These are phyloP conservation scores for Cladobotryum mycophilum DNA, from an alignment of 2,329 filamentous ascomycete genomes.

Conservation along the genomic window DNA sequence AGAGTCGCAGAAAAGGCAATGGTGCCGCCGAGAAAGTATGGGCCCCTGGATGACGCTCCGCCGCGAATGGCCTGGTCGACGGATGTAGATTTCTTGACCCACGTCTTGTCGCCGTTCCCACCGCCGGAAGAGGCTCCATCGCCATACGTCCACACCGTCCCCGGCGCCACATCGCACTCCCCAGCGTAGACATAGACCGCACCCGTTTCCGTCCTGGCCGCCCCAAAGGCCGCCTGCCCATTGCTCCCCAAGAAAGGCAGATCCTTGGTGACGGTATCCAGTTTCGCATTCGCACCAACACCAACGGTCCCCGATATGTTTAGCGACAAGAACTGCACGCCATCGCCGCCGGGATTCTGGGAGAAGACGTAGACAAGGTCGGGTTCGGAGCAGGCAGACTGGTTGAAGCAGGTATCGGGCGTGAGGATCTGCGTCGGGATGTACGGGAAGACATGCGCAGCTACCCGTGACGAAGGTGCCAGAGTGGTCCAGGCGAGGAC, in stretches of 20 bases:
- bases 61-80: constrained; percentile 16
- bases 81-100: constrained; percentile 24
- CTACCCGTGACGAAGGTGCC: constrained; percentile 4
- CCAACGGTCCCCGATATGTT: constrained; percentile 56
- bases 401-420: constrained; percentile 38
- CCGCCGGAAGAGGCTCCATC: constrained; percentile 34
- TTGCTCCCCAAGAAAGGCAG: constrained; percentile 56
- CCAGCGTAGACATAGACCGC: constrained; percentile 70
- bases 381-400: constrained; percentile 25
- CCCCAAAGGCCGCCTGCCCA: constrained; percentile 54
- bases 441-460: constrained; percentile 59
- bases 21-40: constrained; percentile 47
- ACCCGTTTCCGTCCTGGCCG: constrained; percentile 60
- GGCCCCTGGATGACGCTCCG: constrained; percentile 22
- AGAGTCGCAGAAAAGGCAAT: constrained; percentile 63
- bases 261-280: constrained; percentile 46
- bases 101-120: constrained; percentile 4
- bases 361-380: constrained; percentile 65
- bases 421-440: constrained; percentile 68
- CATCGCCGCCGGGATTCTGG: constrained; percentile 36
- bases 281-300: constrained; percentile 41
- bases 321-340: constrained; percentile 54
- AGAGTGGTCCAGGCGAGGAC: constrained; percentile 2
- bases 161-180: constrained; percentile 53
- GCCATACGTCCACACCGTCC: constrained; percentile 63